Base-by-base conservation (phyloP, 2,329 filamentous ascomycete species). In the Coleophoma cylindrospora region DNA sequence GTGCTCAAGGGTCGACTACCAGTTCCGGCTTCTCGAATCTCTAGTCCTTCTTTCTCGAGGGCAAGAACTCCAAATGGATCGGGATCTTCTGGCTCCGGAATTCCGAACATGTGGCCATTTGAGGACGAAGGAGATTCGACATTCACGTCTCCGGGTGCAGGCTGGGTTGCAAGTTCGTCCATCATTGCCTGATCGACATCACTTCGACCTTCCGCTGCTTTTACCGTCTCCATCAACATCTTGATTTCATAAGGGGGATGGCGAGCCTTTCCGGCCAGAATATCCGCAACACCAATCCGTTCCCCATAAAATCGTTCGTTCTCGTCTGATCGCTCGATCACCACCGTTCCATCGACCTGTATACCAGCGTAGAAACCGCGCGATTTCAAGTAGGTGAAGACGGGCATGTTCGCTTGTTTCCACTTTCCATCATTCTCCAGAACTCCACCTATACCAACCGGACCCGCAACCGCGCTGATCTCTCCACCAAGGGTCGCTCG, bases 61-160 rank as follows among this genome's bases (percentile, higher is more conserved):
- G 92, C 91, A 56, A 91, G 79, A 22, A 96, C 87, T 21, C 92
- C 92, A 63, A 89, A 97, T 0, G 92, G 92, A 65, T 97, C 92
- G 0, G 91, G 91, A 60, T 97, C 92, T 49, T 91, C 83, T 3
- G 74, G 70, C 55, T 86, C 83, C 1, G 90, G 91, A 14, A 96
- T 74, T 2, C 91, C 91, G 69, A 96, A 96, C 2, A 72, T 71
- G 32, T 75, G 69, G 8, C 69, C 70, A n/a, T 43, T 60, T 8
- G 51, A 40, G 6, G 53, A 48, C 11, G 55, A 57, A 45, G 79
- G 61, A 43, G 55, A 57, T 48, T 70, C 67, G 5, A 87, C 60
- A 40, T 85, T 78, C 49, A 76, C 83, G 63, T 97, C 92, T 47
- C 86, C 86, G 0, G 92, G 92, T 0, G 90, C 81, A 12, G 87